These are phyloP conservation scores for Macrolepiota dolichaula DNA, from an alignment of 768 basidiomycete genomes.

Conservation along the genomic window DNA sequence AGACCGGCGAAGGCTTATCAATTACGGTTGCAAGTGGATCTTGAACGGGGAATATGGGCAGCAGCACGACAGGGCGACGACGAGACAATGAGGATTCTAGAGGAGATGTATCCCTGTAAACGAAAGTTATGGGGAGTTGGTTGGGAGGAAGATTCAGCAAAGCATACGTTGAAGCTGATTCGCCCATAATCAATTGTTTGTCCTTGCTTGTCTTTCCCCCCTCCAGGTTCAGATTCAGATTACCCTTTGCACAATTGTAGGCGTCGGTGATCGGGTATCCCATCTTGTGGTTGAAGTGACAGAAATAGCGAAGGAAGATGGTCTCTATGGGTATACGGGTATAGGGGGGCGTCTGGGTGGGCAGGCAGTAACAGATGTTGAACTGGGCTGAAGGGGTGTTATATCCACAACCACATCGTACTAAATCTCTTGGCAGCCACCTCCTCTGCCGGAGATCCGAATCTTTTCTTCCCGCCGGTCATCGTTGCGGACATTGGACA, in stretches of 20 bases:
- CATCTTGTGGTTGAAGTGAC: not conserved
- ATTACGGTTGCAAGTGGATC: not conserved
- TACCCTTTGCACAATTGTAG: slow-evolving; percentile 15
- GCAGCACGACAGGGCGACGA: not conserved
- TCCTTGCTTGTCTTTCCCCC: slow-evolving; percentile 17
- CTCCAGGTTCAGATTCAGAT: slow-evolving; percentile 13
- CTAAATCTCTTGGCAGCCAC: slow-evolving; percentile 8
- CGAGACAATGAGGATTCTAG: not conserved
- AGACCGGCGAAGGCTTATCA: slow-evolving; percentile 1
- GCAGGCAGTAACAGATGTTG: not conserved
- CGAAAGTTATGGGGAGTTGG: slow-evolving; percentile 4
- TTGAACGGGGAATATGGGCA: not conserved
- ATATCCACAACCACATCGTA: not conserved
- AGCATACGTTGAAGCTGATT: slow-evolving; percentile 12
- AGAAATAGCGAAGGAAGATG: not conserved
- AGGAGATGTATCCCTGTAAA: not conserved
- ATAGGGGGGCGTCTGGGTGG: not conserved
- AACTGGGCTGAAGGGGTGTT: not conserved
- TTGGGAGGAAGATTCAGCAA: slow-evolving; percentile 11
- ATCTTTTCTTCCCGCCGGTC: not conserved
- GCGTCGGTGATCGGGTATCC: slow-evolving; percentile 1
- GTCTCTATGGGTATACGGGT: not conserved
- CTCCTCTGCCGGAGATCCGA: not conserved
- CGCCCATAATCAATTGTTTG: slow-evolving; percentile 17
- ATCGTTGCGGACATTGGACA: not conserved